A percentile compares a stretch with the other conserved stretches of the same genome.
Conservation (phyloP, 768 basidiomycete genomes). For the Boletus rubropictus region DNA sequence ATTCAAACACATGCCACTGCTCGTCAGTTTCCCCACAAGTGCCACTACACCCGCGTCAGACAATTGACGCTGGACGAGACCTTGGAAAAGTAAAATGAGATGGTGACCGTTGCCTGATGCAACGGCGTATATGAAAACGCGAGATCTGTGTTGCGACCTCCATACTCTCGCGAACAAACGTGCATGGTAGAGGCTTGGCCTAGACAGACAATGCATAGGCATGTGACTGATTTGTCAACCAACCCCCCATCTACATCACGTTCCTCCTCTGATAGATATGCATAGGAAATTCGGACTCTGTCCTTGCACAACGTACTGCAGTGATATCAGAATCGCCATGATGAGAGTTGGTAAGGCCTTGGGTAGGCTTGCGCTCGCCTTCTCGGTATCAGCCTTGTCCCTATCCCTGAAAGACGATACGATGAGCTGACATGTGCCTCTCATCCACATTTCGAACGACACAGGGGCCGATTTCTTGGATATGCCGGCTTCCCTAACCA, state of each 20-base stretch:
- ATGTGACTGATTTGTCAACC: not conserved
- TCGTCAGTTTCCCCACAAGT: no score
- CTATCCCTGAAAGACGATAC: no score
- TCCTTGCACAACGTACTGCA: not conserved
- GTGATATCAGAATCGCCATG: not conserved
- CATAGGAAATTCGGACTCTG: constrained; percentile 6
- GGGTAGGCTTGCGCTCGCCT: not conserved
- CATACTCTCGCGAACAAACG: not conserved
- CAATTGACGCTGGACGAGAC: no score
- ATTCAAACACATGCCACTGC: no score
- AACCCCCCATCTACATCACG: not conserved
- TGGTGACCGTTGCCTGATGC: no score
- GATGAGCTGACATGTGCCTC: not conserved
- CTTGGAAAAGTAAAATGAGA: no score
- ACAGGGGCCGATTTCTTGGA: constrained; percentile 58
- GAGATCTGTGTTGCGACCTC: no score
- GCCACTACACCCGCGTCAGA: no score
- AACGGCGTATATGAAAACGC: no score
- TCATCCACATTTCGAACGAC: constrained; percentile 3
- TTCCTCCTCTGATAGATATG: no score
- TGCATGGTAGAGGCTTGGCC: not conserved
- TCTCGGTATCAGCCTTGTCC: not conserved
- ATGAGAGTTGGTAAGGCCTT: not conserved
- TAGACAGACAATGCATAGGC: not conserved
- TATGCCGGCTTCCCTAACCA: constrained; percentile 49